phyloP scores from a whole-genome alignment of 345 rosid species.

The Barbarea vulgaris region DNA sequence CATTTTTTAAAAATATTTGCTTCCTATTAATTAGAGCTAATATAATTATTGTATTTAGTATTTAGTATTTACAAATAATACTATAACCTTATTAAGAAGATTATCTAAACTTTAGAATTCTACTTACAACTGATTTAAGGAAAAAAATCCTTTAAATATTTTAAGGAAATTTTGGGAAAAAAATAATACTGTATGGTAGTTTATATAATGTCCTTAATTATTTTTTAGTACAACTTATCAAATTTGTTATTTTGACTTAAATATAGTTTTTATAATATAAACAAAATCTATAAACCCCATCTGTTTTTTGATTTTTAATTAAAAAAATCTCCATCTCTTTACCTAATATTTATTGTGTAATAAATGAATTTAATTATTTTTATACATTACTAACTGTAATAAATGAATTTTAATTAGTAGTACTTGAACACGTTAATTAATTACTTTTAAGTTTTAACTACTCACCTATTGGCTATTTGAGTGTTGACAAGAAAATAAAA shows the following conservation, averaged over 20 bases:
- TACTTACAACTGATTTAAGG: not conserved
- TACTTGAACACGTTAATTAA: not conserved
- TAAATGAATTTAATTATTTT: conserved; percentile 3
- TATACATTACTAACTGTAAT: not conserved
- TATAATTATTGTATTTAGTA: not conserved
- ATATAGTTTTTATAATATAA: not conserved
- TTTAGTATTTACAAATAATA: not conserved
- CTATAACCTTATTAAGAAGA: not conserved
- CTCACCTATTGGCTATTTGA: not conserved
- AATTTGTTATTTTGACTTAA: not conserved
- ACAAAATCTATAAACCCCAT: not conserved
- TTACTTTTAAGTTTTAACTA: not conserved
- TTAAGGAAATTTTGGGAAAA: not conserved
- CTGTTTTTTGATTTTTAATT: not conserved
- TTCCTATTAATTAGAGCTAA: not conserved
- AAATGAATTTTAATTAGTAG: conserved; percentile 15
- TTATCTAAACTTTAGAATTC: not conserved
- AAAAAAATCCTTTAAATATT: not conserved
- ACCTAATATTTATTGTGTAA: not conserved
- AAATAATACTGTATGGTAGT: no score
- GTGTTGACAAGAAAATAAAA: conserved; percentile 1
- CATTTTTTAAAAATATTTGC: no score
- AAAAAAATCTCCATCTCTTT: not conserved
- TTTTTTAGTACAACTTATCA: not conserved
- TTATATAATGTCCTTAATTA: no score